Percentiles rank a stretch among this genome's conserved stretches.
Conservation (phyloP, 1,139 yeast species). For the Zygosaccharomyces sapae region DNA sequence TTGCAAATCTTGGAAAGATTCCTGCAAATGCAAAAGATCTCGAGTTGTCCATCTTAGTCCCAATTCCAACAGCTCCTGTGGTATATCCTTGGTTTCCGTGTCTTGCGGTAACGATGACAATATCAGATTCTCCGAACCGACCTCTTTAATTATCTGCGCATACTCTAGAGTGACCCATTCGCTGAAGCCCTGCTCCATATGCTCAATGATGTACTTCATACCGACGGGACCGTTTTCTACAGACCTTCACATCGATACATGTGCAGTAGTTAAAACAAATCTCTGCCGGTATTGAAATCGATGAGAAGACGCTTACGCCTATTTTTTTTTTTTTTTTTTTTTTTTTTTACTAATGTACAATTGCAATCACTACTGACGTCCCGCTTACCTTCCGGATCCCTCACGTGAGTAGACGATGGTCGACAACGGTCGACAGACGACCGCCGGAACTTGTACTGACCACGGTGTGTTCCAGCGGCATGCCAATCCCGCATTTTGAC, state of each 20-base stretch:
- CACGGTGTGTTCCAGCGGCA: no score
- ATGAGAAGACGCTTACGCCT: no score
- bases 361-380: no score
- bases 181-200: slow-evolving; percentile 95
- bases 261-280: no score
- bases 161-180: slow-evolving; percentile 94
- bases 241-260: background rate
- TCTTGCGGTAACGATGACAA: slow-evolving; percentile 70
- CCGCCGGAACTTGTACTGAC: no score
- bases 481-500: no score
- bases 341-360: no score
- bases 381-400: no score
- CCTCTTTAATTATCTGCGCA: slow-evolving; percentile 72
- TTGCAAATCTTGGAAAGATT: slow-evolving; percentile 28
- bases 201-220: slow-evolving; percentile 89
- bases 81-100: slow-evolving; percentile 62
- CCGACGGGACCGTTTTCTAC: slow-evolving; percentile 25
- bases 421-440: no score
- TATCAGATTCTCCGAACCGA: slow-evolving; percentile 70
- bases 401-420: no score
- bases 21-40: slow-evolving; percentile 53
- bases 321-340: no score
- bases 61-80: slow-evolving; percentile 51
- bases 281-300: no score
- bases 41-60: slow-evolving; percentile 80